Evolutionary conservation across 768 basidiomycete species (phyloP).

Genomic region (Daedalea quercina): DNA sequence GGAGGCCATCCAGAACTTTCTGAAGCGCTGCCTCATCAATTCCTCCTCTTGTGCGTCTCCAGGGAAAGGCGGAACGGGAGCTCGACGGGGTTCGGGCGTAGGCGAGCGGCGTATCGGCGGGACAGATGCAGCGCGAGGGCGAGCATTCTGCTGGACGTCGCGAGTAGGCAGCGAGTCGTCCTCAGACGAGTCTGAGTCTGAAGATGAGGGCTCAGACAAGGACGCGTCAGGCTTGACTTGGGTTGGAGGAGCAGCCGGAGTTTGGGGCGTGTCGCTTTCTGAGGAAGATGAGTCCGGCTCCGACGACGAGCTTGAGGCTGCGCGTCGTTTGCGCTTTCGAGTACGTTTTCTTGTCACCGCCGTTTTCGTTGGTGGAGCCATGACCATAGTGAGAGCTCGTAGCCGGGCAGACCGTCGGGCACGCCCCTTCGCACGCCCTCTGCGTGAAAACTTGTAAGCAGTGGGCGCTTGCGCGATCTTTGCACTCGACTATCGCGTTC

Average conservation of each 20-base stretch:
- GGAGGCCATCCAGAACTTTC: conserved; percentile 83
- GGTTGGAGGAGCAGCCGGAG: conserved; percentile 3
- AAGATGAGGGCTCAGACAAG: conserved; percentile 12
- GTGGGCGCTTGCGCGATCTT: not conserved
- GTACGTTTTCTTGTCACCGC: conserved; percentile 22
- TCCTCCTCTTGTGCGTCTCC: conserved; percentile 34
- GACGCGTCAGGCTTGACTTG: conserved; percentile 2
- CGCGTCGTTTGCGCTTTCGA: conserved; percentile 28
- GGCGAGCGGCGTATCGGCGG: conserved; percentile 18
- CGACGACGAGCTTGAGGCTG: conserved; percentile 21
- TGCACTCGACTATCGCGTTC: too few species aligned
- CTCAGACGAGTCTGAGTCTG: conserved; percentile 13
- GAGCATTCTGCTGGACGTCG: conserved; percentile 2
- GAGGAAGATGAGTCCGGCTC: conserved; percentile 12
- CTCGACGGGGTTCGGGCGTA: conserved; percentile 26
- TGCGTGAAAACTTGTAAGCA: not conserved
- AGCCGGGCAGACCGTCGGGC: too few species aligned
- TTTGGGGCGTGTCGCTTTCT: not conserved
- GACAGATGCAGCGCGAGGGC: not conserved
- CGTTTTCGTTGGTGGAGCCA: conserved; percentile 16
- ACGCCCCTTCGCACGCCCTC: too few species aligned
- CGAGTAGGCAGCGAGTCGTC: conserved; percentile 4
- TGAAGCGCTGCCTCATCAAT: conserved; percentile 57
- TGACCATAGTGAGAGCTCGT: not conserved
- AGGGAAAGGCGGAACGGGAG: conserved; percentile 51